Conservation (phyloP, 257 asterid genomes). For the Nicotiana benthamiana region DNA sequence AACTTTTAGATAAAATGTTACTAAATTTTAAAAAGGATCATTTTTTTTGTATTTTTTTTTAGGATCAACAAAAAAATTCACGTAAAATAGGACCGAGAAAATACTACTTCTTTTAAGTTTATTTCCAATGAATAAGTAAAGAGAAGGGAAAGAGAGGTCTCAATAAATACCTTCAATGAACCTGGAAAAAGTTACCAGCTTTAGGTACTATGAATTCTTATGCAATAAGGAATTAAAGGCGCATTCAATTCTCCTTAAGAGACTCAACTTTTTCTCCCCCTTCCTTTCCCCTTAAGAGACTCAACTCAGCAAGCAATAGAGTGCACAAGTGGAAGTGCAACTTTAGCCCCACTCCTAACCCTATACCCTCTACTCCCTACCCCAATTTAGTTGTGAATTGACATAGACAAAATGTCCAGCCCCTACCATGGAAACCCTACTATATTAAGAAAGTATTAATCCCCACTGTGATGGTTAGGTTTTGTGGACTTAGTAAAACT, state of each 20-base stretch:
- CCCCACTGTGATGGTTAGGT: background rate
- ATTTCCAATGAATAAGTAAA: background rate
- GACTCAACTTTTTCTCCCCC: background rate
- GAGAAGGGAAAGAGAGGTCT: background rate
- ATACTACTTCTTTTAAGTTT: background rate
- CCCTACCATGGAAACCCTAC: background rate
- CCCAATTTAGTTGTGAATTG: background rate
- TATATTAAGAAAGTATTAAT: background rate
- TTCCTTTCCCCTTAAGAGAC: too few relatives aligned
- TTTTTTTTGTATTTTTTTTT: too few relatives aligned
- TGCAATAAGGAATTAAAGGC: background rate
- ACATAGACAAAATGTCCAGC: background rate
- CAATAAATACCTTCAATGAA: constrained; percentile 16
- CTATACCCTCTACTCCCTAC: background rate
- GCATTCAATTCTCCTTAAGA: constrained; percentile 15
- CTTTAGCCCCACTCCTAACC: background rate
- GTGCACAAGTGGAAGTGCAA: background rate
- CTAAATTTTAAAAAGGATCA: too few relatives aligned
- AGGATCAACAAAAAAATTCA: too few relatives aligned
- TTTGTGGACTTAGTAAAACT: background rate
- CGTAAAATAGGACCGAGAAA: too few relatives aligned
- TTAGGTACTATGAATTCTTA: constrained; percentile 29
- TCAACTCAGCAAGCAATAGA: background rate
- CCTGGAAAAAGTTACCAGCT: constrained; percentile 21
- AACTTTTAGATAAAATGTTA: background rate